These are phyloP conservation scores for Thelonectria olida DNA, from an alignment of 2,329 filamentous ascomycete genomes.

Conservation along the genomic window DNA sequence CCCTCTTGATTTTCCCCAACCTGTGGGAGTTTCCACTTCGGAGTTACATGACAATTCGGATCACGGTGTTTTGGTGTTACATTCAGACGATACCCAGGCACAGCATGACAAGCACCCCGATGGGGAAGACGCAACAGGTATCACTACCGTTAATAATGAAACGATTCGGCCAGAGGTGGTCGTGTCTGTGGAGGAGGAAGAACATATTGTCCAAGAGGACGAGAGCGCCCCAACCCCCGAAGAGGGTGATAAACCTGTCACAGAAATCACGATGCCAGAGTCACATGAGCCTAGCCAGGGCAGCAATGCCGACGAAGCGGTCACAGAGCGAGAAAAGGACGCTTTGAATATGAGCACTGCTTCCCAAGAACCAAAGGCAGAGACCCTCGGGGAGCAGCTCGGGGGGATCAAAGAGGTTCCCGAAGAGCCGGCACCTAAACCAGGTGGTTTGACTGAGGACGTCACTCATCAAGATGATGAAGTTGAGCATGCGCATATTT, in stretches of 20 bases:
- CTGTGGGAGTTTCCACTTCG: conserved; percentile 40
- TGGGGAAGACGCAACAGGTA: conserved; percentile 38
- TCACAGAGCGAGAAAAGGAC: conserved; percentile 3
- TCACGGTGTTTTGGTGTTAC: conserved; percentile 41
- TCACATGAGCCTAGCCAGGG: conserved; percentile 22
- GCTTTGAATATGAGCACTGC: background rate
- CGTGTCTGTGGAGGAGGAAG: conserved; percentile 20
- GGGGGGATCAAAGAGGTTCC: background rate
- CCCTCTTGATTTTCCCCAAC: conserved; percentile 47
- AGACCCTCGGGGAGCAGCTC: conserved; percentile 14
- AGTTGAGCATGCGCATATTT: background rate
- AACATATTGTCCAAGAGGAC: conserved; percentile 1
- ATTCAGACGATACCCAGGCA: conserved; percentile 39
- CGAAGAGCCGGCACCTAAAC: conserved; percentile 6
- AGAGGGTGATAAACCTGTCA: conserved; percentile 23
- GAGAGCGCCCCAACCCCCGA: background rate
- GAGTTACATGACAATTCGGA: conserved; percentile 38
- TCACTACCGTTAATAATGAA: conserved; percentile 23
- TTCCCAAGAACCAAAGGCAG: conserved; percentile 18
- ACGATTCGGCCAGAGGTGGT: conserved; percentile 19
- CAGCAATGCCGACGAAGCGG: conserved; percentile 20
- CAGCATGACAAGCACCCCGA: conserved; percentile 27
- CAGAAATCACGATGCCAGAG: conserved; percentile 36
- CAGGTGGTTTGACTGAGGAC: background rate
- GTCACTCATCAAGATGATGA: background rate